phyloP scores from a whole-genome alignment of 805 yeast species.

The Phaffomyces thermotolerans region DNA sequence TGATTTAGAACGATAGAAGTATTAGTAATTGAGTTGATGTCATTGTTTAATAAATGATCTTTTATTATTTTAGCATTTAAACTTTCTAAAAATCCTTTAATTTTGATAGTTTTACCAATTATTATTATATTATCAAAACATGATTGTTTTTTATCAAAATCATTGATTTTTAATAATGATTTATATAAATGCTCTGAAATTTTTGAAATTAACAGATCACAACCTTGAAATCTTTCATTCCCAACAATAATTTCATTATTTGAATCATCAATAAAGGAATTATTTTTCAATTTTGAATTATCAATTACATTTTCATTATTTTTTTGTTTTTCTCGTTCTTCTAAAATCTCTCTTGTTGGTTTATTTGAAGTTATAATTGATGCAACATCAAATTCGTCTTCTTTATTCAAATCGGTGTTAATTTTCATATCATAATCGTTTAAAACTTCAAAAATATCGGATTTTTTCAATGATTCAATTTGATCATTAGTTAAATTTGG shows the following conservation, averaged over 20 bases:
- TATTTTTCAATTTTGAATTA: constrained; percentile 69
- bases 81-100: constrained; percentile 71
- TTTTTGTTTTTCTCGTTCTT: constrained; percentile 48
- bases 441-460: constrained; percentile 73
- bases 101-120: constrained; percentile 69
- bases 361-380: constrained; percentile 77
- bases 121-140: constrained; percentile 79
- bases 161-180: constrained; percentile 51
- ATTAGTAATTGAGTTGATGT: constrained; percentile 13
- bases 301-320: constrained; percentile 27
- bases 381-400: constrained; percentile 81
- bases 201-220: constrained; percentile 47
- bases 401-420: constrained; percentile 41
- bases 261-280: constrained; percentile 62
- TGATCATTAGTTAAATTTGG: constrained; percentile 52
- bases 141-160: constrained; percentile 65
- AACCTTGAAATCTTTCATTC: constrained; percentile 81
- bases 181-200: constrained; percentile 50
- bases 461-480: constrained; percentile 66
- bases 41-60: constrained; percentile 42
- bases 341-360: constrained; percentile 56
- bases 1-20: constrained; percentile 38
- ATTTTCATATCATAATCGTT: constrained; percentile 56
- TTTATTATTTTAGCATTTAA: constrained; percentile 50
- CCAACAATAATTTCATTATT: constrained; percentile 67